Evolutionary conservation across 1,139 yeast genomes (phyloP), one percentile per base, ranked within the genome.

Genomic region (Suhomyces taliae): DNA sequence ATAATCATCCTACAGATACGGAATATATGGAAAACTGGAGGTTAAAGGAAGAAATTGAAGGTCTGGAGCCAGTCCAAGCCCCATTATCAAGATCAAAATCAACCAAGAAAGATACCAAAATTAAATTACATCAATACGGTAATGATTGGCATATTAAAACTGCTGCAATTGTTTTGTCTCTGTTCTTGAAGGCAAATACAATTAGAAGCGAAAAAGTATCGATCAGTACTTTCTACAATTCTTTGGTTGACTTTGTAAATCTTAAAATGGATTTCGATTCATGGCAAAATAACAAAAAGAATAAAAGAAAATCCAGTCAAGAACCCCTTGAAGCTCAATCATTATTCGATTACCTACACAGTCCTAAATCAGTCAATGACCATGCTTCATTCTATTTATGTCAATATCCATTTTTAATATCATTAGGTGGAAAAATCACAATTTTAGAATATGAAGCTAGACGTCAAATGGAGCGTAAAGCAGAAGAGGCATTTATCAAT

Each of bases 401-500:
- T 58, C 88, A 86, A 53, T 90, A 78, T 57, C 97, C 98, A 1
- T 90, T 87, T 61, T 67, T 90, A 47, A 70, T 93, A 19, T 84
- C 96, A 0, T 69, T 93, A 53, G 96, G 96, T 0, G 79, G 89
- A 4, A 93, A 93, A 64, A 87, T 90, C 2, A 74, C 85, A 0
- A 81, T 91, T 3, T 67, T 93, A 54, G 96, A 89, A 57, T 83
- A 87, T 62, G 97, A 90, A 59, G 90, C 95, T 0, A 79, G 83
- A 49, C 69, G 88, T 37, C 87, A 83, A 48, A 90, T 91, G 96
- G 95, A 87, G 57, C 69, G 87, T 47, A 85, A 86, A 59, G 97
- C 96, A 0, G 96, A 90, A 57, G 95, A 89, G 60, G 96, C 97
- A 0, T 90, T 90, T 57, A 79, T 90, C 41, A 81, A 79, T 45